Evolutionary conservation across 2,329 filamentous ascomycete genomes (phyloP).

Genomic region (Thielaviopsis musarum): DNA sequence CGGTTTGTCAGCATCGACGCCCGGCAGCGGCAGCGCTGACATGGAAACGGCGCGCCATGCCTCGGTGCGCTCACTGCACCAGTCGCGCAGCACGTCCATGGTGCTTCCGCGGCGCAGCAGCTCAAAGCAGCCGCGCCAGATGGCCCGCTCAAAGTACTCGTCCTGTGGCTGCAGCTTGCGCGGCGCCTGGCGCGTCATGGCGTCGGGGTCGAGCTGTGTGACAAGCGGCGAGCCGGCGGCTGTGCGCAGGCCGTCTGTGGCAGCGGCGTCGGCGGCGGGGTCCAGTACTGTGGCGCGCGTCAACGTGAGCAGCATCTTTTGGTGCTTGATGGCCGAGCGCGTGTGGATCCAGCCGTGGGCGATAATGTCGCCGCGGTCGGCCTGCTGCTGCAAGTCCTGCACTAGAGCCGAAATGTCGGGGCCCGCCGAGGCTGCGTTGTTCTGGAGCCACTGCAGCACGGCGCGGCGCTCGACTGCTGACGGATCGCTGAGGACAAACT

Average conservation of each 20-base stretch:
- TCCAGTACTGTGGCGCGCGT: conserved; percentile 49
- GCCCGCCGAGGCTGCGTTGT: conserved; percentile 46
- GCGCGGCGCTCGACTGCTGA: conserved; percentile 61
- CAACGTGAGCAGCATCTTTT: conserved; percentile 54
- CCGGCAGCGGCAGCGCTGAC: conserved; percentile 49
- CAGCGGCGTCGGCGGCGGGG: conserved; percentile 38
- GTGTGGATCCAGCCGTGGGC: conserved; percentile 87
- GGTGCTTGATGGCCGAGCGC: conserved; percentile 71
- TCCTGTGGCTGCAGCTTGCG: conserved; percentile 66
- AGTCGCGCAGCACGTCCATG: conserved; percentile 59
- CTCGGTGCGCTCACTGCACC: conserved; percentile 74
- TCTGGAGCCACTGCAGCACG: conserved; percentile 74
- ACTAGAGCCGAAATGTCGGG: conserved; percentile 62
- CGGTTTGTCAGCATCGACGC: conserved; percentile 25
- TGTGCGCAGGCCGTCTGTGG: conserved; percentile 38
- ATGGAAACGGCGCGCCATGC: conserved; percentile 77
- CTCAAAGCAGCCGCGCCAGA: conserved; percentile 90
- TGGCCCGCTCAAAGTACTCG: conserved; percentile 72
- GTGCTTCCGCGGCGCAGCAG: conserved; percentile 72
- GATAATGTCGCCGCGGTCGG: conserved; percentile 66
- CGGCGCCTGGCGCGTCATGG: conserved; percentile 58
- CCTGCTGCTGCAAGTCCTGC: conserved; percentile 55
- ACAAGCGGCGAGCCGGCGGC: conserved; percentile 50
- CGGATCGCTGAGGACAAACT: conserved; percentile 58
- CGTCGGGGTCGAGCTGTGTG: conserved; percentile 85